Base-by-base conservation (phyloP, 768 basidiomycete species). In the Bullera alba region DNA sequence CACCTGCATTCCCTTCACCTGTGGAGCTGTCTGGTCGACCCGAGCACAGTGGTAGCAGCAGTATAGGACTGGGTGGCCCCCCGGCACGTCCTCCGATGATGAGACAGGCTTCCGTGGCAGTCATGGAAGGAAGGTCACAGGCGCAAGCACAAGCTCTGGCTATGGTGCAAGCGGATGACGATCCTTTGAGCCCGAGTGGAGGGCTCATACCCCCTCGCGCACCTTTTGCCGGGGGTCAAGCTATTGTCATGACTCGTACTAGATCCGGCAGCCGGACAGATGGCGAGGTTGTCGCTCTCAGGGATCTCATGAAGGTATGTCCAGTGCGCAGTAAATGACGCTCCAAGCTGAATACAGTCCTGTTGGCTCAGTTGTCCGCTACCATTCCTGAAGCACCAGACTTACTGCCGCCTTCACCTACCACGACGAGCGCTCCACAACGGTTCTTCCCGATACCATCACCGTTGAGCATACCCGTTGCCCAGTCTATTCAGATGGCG, bases 81-180 rank as follows among this genome's bases (percentile, higher is more conserved):
- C 53, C 42, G 26, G 27, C 36, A 14, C 51, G 70, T 30, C 70
- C 68, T 15, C 56, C 63, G 1, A 76, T 80, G 30, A 79, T 81
- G 14, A 73, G 79, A n/a, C 77, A 80, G 46, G 78, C 79, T 7
- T 79, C 79, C 3, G 77, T 80, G 3, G 75, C 79, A 2, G 76
- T 80, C 12, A 78, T 82, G 77, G 81, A 83, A 45, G 64, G 68
- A 1, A 36, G 65, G 17, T 41, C 54, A 30, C 57, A 56, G 17
- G 48, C 56, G 10, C 66, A 60, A 28, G 52, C 51, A 15, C 55
- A 55, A 38, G 59, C 60, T 4, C 41, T 60, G 26, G 64, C 58
- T 4, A 10, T 60, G 8, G 61, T 57, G 16, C 44, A 51, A 17
- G 51, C 43, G 2, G 28, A 53, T n/a, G 51, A 61, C 27, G 50